phyloP scores from a whole-genome alignment of 768 basidiomycete genomes.

The Pleurotus ostreatus region DNA sequence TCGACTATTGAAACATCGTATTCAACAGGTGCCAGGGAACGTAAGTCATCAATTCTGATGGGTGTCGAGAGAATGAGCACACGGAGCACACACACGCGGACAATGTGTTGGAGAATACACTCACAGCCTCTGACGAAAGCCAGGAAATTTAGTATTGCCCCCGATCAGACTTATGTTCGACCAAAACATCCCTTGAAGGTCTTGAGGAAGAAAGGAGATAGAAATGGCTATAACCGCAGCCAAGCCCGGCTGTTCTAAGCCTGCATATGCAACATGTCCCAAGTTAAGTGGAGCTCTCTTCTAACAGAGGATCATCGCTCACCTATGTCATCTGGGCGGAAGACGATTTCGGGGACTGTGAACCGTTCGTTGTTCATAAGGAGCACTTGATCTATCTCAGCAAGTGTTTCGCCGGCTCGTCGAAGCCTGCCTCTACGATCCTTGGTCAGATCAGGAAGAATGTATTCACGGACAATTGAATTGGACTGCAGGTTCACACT shows the following conservation, averaged over 20 bases:
- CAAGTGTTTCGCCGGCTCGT: slow-evolving; percentile 44
- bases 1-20: slow-evolving; percentile 72
- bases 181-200: slow-evolving; percentile 94
- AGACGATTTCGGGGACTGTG: slow-evolving; percentile 87
- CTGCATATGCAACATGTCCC: slow-evolving; percentile 27
- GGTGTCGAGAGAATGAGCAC: not conserved
- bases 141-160: slow-evolving; percentile 72
- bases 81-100: not conserved
- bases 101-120: slow-evolving; percentile 22
- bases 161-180: slow-evolving; percentile 89
- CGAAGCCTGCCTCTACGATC: slow-evolving; percentile 59
- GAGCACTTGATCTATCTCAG: slow-evolving; percentile 65
- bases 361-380: slow-evolving; percentile 92
- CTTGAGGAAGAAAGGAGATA: slow-evolving; percentile 71
- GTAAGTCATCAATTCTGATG: slow-evolving; percentile 66
- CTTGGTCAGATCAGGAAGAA: slow-evolving; percentile 82
- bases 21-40: slow-evolving; percentile 77
- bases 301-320: slow-evolving; percentile 15
- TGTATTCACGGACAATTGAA: slow-evolving; percentile 79
- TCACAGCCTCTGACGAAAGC: slow-evolving; percentile 75
- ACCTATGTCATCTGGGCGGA: slow-evolving; percentile 90
- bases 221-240: slow-evolving; percentile 70
- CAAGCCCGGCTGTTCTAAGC: slow-evolving; percentile 79
- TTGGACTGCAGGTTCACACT: slow-evolving; percentile 58
- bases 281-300: not conserved